Base-by-base conservation (phyloP, 768 basidiomycete species). In the Auricularia auricula-judae region DNA sequence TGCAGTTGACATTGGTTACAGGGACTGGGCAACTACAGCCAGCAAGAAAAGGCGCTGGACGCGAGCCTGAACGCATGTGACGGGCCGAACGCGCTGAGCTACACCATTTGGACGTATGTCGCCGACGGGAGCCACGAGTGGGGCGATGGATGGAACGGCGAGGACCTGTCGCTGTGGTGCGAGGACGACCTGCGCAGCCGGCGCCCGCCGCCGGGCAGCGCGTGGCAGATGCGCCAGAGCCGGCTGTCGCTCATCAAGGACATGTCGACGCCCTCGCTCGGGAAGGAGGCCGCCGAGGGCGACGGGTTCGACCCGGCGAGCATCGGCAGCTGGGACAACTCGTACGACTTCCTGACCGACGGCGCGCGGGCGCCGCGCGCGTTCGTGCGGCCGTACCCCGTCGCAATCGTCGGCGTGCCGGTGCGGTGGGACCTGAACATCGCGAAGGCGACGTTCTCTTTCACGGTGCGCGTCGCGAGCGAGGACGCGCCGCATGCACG, bases 131-230 rank as follows among this genome's bases (percentile, higher is more conserved):
- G 79, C 33, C 92, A 98, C 71, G 78, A 83, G 71, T 97, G 91
- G 91, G 93, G 96, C 14, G 96, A 99, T 75, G 87, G 87, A 1
- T 99, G 95, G 96, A 95, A 98, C 73, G 84, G 91, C 76, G 96
- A 99, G 76, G 96, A 98, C 76, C 73, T 98, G 65, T 93, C 90
- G 67, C 67, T 98, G 14, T 98, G 91, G 91, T 88, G 87, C 68
- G 68, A 74, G 3, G 91, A 93, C 68, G 94, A 98, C 72, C 66
- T 85, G 66, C 72, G 71, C 23, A 59, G 56, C 29, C 4, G 10
- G 4, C 56, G 56, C 23, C 21, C 21, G 29, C 21, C 21, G 29
- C 56, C 56, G 11, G 47, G 47, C 47, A 51, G 47, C 47, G 47
- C 39, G 39, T 42, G 39, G 39, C 39, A 14, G 7, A 42, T 42